Conservation (phyloP, 2,329 filamentous ascomycete species). For the Coniochaeta sp. region DNA sequence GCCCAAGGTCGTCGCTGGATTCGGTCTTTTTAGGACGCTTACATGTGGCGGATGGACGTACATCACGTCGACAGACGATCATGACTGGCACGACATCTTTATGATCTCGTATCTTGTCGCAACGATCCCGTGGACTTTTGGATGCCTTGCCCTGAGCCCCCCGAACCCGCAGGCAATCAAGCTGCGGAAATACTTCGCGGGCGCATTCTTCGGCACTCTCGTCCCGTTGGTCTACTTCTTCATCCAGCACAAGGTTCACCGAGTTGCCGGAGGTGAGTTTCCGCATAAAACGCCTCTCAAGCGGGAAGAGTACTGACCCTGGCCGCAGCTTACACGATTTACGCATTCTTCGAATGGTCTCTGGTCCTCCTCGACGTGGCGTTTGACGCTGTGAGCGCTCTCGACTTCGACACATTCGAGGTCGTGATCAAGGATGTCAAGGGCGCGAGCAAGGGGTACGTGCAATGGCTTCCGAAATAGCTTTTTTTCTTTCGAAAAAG, state of each 20-base stretch:
- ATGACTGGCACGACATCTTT: constrained; percentile 98
- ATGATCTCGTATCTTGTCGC: constrained; percentile 98
- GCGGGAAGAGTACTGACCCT: background rate
- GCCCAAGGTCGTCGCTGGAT: constrained; percentile 71
- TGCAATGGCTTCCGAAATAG: constrained; percentile 91
- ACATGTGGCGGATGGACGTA: constrained; percentile 99
- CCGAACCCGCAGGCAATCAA: constrained; percentile 75
- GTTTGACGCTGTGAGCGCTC: constrained; percentile 88
- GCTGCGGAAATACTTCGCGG: constrained; percentile 79
- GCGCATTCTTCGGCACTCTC: constrained; percentile 82
- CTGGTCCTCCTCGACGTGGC: constrained; percentile 91
- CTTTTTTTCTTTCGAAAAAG: constrained; percentile 9
- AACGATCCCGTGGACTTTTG: constrained; percentile 90
- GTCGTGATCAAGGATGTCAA: constrained; percentile 82
- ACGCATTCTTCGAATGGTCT: constrained; percentile 97
- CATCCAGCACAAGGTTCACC: constrained; percentile 97
- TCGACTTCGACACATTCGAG: constrained; percentile 88
- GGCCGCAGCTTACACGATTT: constrained; percentile 79
- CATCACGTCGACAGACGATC: constrained; percentile 94
- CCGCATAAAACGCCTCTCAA: background rate
- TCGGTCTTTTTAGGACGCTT: constrained; percentile 80
- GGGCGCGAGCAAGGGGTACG: constrained; percentile 95
- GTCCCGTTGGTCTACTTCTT: constrained; percentile 93
- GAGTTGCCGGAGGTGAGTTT: constrained; percentile 75
- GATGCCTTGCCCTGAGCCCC: constrained; percentile 82